Percentiles rank a stretch among this genome's conserved stretches.
These are phyloP conservation scores for Claviceps paspali DNA, from an alignment of 2,329 filamentous ascomycete species.

Conservation along the genomic window DNA sequence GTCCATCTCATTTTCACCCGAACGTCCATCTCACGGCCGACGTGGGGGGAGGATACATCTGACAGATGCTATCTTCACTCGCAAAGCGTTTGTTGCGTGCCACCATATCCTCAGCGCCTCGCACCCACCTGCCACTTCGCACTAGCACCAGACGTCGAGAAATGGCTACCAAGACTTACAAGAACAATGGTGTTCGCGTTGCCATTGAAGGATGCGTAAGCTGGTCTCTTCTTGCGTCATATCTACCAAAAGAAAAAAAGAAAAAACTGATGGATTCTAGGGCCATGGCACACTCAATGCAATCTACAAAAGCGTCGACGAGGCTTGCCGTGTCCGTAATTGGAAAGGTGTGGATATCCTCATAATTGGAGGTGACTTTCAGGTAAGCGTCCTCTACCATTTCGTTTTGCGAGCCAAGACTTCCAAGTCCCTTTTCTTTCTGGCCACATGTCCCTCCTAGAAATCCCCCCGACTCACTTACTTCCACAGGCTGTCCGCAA, in stretches of 20 bases:
- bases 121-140: not conserved
- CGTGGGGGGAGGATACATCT: no score
- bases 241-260: not conserved
- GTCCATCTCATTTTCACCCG: no score
- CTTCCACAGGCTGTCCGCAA: conserved; percentile 67
- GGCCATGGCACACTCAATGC: conserved; percentile 84
- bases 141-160: not conserved
- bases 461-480: not conserved
- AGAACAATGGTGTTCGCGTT: conserved; percentile 46
- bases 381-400: conserved; percentile 34
- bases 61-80: no score
- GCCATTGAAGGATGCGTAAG: conserved; percentile 79
- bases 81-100: no score
- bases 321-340: conserved; percentile 51
- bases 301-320: conserved; percentile 68
- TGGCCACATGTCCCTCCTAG: not conserved
- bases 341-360: conserved; percentile 79
- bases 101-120: no score
- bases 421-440: not conserved
- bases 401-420: not conserved
- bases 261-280: conserved; percentile 32
- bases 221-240: conserved; percentile 6
- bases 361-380: conserved; percentile 93
- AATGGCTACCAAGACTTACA: conserved; percentile 17
- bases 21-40: no score